Evolutionary conservation across 805 yeast genomes (phyloP).

Genomic region (Saccharomyces eubayanus): DNA sequence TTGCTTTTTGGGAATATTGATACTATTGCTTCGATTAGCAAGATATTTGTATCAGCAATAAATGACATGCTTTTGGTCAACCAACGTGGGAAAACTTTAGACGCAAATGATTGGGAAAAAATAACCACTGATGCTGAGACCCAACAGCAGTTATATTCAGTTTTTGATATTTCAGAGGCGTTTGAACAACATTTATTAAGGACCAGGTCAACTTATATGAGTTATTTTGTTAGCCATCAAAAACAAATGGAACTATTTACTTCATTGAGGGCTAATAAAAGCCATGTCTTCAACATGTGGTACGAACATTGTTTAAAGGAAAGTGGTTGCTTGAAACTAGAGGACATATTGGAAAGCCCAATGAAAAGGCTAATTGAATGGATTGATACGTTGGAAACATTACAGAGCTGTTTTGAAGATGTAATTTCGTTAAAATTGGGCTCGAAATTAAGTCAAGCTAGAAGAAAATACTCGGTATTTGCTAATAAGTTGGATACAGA

Average conservation of each 20-base stretch:
- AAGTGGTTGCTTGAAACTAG: constrained; percentile 24
- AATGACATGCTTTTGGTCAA: neutral
- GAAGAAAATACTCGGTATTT: constrained; percentile 11
- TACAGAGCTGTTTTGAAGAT: neutral
- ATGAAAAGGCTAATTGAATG: constrained; percentile 26
- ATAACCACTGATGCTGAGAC: constrained; percentile 2
- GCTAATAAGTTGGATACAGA: constrained; percentile 11
- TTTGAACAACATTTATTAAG: constrained; percentile 29
- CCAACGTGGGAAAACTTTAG: constrained; percentile 1
- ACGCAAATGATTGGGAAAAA: constrained; percentile 10
- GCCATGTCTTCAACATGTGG: constrained; percentile 27
- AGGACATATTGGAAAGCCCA: constrained; percentile 29
- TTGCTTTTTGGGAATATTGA: constrained; percentile 39
- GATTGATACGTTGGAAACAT: constrained; percentile 8
- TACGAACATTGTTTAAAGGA: constrained; percentile 27
- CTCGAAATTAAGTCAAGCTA: constrained; percentile 2
- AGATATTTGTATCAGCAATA: constrained; percentile 22
- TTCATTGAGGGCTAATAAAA: constrained; percentile 12
- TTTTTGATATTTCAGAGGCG: constrained; percentile 25
- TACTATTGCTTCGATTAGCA: constrained; percentile 33
- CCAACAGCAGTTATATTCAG: neutral
- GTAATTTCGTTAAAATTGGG: neutral
- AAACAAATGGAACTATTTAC: constrained; percentile 26
- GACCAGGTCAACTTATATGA: constrained; percentile 29
- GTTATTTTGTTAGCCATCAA: constrained; percentile 28